Base-by-base conservation (phyloP, 2,329 filamentous ascomycete species). In the Stagonosporopsis rhizophila region DNA sequence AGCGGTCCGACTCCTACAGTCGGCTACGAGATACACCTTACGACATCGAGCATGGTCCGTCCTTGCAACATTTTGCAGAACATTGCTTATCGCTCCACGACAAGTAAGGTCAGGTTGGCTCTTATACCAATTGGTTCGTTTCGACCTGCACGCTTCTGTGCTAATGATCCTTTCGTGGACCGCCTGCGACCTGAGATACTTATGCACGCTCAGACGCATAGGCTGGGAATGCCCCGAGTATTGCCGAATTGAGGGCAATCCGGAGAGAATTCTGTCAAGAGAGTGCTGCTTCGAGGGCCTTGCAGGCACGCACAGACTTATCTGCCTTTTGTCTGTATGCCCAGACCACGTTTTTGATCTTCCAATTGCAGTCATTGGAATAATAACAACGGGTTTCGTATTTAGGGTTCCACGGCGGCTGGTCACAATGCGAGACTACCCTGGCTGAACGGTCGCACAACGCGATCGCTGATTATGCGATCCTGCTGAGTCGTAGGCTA, bases 361-460 rank as follows among this genome's bases (percentile, higher is more conserved):
- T 20, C n/a, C 9, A 20, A 19, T 22, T 15, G 20, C 20, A 15
- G 8, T 40, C 15, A n/a, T 17, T 12, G 19, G 20, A 8, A 39
- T 39, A 22, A n/a, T 8, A 37, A 46, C 11, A 15, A 2, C 22
- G 15, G 20, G 15, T 34, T 11, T 28, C 12, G 20, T 19, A 27
- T 15, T 22, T 35, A 19, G 20, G 5, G 47, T 56, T 51, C 42
- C 47, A 56, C 53, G 4, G 42, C 38, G 11, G 41, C 19, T 44
- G 28, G 17, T 20, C 34, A 46, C 42, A 34, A 44, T 40, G 41
- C 6, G 20, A 19, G 25, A 19, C 19, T 27, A 39, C 23, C 4
- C 32, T 25, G 30, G 3, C 25, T 8, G 17, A 39, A 15, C 4
- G 11, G 32, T 17, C 27, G 20, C 40, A 49, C 20, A 19, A 48